Conservation (phyloP, 2,329 filamentous ascomycete species). For the Alternaria arbusti region DNA sequence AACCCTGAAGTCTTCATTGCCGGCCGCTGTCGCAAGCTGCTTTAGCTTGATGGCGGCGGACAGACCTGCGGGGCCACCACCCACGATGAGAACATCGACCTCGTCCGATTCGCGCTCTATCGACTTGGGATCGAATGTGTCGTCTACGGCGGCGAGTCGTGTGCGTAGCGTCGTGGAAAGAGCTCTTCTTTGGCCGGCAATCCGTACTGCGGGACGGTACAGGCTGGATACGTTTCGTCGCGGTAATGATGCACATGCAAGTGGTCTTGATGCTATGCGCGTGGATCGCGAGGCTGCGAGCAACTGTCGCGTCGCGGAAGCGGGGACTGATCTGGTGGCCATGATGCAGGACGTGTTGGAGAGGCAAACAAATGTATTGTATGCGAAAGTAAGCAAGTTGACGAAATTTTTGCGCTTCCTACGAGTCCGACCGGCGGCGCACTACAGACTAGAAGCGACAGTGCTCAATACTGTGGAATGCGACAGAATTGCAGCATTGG, state of each 20-base stretch:
- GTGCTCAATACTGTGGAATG: constrained; percentile 10
- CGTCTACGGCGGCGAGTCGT: constrained; percentile 46
- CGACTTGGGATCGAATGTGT: constrained; percentile 53
- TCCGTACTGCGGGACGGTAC: constrained; percentile 42
- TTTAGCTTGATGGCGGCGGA: constrained; percentile 93
- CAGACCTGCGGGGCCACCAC: constrained; percentile 92
- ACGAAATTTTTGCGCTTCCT: not conserved
- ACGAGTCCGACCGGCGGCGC: not conserved
- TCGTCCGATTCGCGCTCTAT: constrained; percentile 89
- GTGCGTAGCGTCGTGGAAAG: constrained; percentile 42
- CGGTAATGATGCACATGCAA: constrained; percentile 23
- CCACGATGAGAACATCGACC: constrained; percentile 96
- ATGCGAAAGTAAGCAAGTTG: not conserved
- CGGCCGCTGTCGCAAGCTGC: constrained; percentile 91
- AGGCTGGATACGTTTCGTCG: constrained; percentile 22
- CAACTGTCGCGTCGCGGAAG: constrained; percentile 35
- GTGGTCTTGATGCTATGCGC: constrained; percentile 25
- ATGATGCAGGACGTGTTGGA: constrained; percentile 27
- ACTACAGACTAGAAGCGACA: not conserved
- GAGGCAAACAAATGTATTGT: not conserved
- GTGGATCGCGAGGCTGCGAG: constrained; percentile 27
- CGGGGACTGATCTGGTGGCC: constrained; percentile 40
- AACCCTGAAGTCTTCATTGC: constrained; percentile 95
- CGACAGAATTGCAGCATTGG: constrained; percentile 12
- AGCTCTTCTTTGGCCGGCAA: constrained; percentile 48